Percentiles rank a stretch among this genome's conserved stretches.
Evolutionary conservation across 1,284 basidiomycete species (phyloP).

Genomic region (Sutorius eximius): DNA sequence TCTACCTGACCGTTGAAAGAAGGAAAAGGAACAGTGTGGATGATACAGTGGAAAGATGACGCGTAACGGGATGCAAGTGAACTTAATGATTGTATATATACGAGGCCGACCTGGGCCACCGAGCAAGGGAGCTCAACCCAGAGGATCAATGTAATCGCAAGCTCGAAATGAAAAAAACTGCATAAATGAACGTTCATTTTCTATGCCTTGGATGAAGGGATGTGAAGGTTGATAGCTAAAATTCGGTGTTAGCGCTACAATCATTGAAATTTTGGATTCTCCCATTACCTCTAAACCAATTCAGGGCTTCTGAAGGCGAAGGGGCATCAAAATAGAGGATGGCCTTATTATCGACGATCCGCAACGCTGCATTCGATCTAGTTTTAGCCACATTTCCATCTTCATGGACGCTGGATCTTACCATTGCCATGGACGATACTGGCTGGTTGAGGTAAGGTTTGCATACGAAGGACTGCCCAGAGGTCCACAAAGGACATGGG

Average conservation of each 20-base stretch:
- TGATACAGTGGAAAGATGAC: constrained; percentile 39
- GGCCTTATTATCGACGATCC: constrained; percentile 84
- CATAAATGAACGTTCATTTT: constrained; percentile 14
- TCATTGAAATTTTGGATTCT: neutral
- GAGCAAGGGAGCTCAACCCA: constrained; percentile 11
- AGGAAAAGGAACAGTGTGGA: constrained; percentile 19
- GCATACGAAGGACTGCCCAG: constrained; percentile 92
- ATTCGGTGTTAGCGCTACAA: constrained; percentile 5
- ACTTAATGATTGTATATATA: constrained; percentile 42
- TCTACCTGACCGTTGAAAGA: constrained; percentile 25
- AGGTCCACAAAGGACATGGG: constrained; percentile 75
- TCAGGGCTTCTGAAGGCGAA: constrained; percentile 78
- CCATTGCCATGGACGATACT: constrained; percentile 86
- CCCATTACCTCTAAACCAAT: constrained; percentile 80
- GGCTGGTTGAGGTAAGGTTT: constrained; percentile 85
- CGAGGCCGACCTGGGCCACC: constrained; percentile 24
- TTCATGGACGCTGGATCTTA: constrained; percentile 38
- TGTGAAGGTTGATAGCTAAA: constrained; percentile 63
- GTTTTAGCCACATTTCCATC: constrained; percentile 4
- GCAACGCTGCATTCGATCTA: constrained; percentile 53
- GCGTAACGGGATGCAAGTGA: constrained; percentile 33
- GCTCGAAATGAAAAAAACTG: constrained; percentile 6
- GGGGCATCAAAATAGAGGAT: constrained; percentile 91
- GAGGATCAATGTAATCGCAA: constrained; percentile 5
- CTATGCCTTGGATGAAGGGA: constrained; percentile 54